Conservation (phyloP, 1,139 yeast species). For the Yamadazyma friedrichii region DNA sequence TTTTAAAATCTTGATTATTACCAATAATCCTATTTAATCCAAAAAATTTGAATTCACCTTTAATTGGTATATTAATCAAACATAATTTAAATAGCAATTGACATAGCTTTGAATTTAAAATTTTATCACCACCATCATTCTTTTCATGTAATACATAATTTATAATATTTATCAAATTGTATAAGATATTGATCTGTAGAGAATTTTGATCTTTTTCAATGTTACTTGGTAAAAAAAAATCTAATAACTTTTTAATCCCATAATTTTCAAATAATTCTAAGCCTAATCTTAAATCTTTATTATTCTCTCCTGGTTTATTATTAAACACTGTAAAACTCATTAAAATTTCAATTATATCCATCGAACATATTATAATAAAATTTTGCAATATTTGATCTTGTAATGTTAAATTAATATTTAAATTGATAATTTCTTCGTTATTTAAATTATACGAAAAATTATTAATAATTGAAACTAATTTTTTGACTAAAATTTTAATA, state of each 20-base stretch:
- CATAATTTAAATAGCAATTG: conserved; percentile 40
- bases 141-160: conserved; percentile 11
- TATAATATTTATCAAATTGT: conserved; percentile 41
- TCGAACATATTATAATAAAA: conserved; percentile 45
- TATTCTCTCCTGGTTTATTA: conserved; percentile 1
- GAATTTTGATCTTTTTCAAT: conserved; percentile 36
- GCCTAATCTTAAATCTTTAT: conserved; percentile 3
- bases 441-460: conserved; percentile 10
- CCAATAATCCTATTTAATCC: conserved; percentile 59
- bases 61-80: conserved; percentile 39
- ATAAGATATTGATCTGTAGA: conserved; percentile 40
- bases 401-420: conserved; percentile 32
- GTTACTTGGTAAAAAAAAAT: conserved; percentile 36
- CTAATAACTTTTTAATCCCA: conserved; percentile 23
- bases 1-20: conserved; percentile 41
- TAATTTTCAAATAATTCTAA: conserved; percentile 6
- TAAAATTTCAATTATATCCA: conserved; percentile 54
- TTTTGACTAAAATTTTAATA: conserved; percentile 18
- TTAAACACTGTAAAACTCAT: conserved; percentile 20
- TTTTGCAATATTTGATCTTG: conserved; percentile 50
- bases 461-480: conserved; percentile 20
- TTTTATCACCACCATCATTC: conserved; percentile 21
- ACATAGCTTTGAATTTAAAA: conserved; percentile 24
- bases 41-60: conserved; percentile 41
- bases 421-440: conserved; percentile 14